Percentiles rank a stretch among this genome's conserved stretches.
phyloP scores from a whole-genome alignment of 768 basidiomycete species.

The Russula earlei region DNA sequence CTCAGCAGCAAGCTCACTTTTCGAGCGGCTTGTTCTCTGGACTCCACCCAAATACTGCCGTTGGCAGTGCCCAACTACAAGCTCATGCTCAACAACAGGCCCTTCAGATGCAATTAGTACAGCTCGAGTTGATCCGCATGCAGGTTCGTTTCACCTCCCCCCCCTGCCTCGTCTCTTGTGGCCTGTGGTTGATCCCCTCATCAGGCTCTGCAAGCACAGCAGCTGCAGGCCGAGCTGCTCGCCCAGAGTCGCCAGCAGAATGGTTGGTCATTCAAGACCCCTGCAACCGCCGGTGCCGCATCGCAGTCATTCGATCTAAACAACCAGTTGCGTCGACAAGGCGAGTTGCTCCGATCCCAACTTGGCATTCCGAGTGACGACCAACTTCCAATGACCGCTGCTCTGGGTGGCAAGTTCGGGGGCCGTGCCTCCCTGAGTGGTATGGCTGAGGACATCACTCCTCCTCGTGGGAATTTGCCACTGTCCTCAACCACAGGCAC shows the following conservation, averaged over 20 bases:
- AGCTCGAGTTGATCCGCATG: constrained; percentile 71
- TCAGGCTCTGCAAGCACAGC: constrained; percentile 66
- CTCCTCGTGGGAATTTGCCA: constrained; percentile 15
- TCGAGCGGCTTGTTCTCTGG: constrained; percentile 45
- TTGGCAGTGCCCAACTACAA: constrained; percentile 31
- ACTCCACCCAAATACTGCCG: constrained; percentile 37
- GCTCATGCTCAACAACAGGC: constrained; percentile 50
- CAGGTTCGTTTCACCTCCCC: constrained; percentile 43
- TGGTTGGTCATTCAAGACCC: constrained; percentile 41
- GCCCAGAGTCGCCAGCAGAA: constrained; percentile 53
- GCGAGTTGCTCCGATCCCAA: constrained; percentile 55
- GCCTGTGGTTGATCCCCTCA: constrained; percentile 11
- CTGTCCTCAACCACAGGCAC: constrained; percentile 54
- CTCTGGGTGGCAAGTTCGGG: constrained; percentile 68
- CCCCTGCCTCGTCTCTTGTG: background rate
- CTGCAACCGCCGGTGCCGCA: constrained; percentile 67
- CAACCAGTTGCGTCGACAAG: constrained; percentile 61
- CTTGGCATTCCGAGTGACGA: constrained; percentile 46
- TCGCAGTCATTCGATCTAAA: constrained; percentile 53
- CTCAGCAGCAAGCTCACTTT: constrained; percentile 43
- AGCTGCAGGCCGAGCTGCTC: constrained; percentile 63
- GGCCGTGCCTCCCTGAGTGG: constrained; percentile 43
- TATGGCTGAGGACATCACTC: constrained; percentile 32
- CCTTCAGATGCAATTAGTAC: constrained; percentile 78
- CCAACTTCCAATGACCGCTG: constrained; percentile 72